A percentile compares a stretch with the other conserved stretches of the same genome.
Evolutionary conservation across 768 basidiomycete genomes (phyloP).

Genomic region (Vararia minispora): DNA sequence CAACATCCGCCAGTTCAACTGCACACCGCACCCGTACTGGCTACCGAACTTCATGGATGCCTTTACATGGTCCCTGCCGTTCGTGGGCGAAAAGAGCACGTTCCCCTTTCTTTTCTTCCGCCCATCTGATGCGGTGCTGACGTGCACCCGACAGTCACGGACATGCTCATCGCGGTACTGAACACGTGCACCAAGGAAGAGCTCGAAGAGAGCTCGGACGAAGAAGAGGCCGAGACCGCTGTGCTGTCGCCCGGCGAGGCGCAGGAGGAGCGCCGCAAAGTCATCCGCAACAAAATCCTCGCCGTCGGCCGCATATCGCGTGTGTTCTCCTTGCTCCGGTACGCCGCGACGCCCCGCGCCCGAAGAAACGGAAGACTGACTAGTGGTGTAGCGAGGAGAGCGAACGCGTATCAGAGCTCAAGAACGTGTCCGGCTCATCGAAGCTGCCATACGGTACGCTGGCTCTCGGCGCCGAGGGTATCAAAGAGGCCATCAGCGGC

Average conservation of each 20-base stretch:
- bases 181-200: slow-evolving; percentile 98
- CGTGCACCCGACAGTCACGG: slow-evolving; percentile 57
- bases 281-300: slow-evolving; percentile 98
- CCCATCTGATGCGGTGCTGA: slow-evolving; percentile 2
- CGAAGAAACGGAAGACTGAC: too few species aligned
- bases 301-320: slow-evolving; percentile 94
- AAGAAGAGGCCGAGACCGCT: slow-evolving; percentile 31
- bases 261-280: slow-evolving; percentile 63
- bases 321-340: slow-evolving; percentile 94
- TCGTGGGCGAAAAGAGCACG: slow-evolving; percentile 94
- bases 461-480: slow-evolving; percentile 84
- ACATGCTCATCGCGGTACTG: slow-evolving; percentile 96
- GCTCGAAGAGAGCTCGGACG: slow-evolving; percentile 63
- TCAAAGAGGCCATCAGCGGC: slow-evolving; percentile 86
- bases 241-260: slow-evolving; percentile 35
- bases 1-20: slow-evolving; percentile 98
- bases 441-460: slow-evolving; percentile 77
- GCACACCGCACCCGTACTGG: slow-evolving; percentile 92
- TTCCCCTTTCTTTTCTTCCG: slow-evolving; percentile 6
- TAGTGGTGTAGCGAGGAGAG: slow-evolving; percentile 73
- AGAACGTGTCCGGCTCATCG: slow-evolving; percentile 70
- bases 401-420: slow-evolving; percentile 94
- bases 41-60: slow-evolving; percentile 97
- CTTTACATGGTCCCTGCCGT: slow-evolving; percentile 96
- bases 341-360: slow-evolving; percentile 20